These are phyloP conservation scores for Mediolabrus comicus DNA, from an alignment of 108 stramenopile species.

Conservation along the genomic window DNA sequence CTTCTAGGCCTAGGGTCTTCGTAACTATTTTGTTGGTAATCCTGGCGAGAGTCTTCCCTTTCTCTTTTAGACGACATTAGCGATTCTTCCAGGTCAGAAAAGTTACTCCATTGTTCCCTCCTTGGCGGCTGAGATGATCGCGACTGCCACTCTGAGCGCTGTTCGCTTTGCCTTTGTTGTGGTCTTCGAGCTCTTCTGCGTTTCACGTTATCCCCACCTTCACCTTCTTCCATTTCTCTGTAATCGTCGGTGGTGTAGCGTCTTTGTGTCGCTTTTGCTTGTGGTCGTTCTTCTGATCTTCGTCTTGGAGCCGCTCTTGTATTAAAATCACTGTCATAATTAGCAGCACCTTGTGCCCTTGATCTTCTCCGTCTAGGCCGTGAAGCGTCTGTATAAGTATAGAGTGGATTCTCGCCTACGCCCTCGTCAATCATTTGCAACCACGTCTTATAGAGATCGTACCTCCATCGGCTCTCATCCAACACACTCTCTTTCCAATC, in stretches of 20 bases:
- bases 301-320: neutral
- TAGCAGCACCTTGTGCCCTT: constrained; percentile 4
- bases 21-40: neutral
- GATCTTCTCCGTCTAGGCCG: constrained; percentile 8
- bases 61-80: constrained; percentile 12
- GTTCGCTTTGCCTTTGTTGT: neutral
- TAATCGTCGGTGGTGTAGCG: too few species aligned
- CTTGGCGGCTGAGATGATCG: neutral
- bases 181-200: neutral
- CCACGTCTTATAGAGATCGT: constrained; percentile 80
- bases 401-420: constrained; percentile 54
- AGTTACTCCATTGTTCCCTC: constrained; percentile 16
- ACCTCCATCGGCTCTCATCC: constrained; percentile 80
- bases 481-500: constrained; percentile 68
- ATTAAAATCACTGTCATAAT: constrained; percentile 2
- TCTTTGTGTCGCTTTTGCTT: neutral
- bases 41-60: neutral
- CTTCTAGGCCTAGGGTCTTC: constrained; percentile 5
- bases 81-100: constrained; percentile 33
- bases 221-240: neutral
- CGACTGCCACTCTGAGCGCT: neutral
- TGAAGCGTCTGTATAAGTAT: constrained; percentile 27
- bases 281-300: neutral
- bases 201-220: neutral
- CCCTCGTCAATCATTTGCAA: constrained; percentile 68